phyloP scores from a whole-genome alignment of 192 early-diverging fungal species.

The Lobulomyces angularis region DNA sequence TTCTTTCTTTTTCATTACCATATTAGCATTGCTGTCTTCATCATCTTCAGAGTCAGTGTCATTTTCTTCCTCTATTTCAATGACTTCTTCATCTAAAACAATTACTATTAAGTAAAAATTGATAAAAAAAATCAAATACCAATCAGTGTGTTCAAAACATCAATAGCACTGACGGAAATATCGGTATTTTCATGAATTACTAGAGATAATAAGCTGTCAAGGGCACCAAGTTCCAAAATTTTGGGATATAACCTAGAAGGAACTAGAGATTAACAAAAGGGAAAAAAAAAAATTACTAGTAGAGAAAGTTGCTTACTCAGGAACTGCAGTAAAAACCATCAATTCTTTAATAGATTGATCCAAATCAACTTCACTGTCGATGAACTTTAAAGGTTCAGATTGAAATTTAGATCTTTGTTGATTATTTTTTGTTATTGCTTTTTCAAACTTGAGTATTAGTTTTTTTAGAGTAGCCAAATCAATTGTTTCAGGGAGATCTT shows the following conservation, averaged over 20 bases:
- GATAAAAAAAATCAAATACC: no score
- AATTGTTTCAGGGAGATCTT: constrained; percentile 45
- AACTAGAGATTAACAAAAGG: no score
- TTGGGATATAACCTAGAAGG: constrained; percentile 61
- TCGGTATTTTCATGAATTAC: constrained; percentile 91
- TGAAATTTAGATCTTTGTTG: constrained; percentile 69
- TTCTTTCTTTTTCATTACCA: not conserved
- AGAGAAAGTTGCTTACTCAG: no score
- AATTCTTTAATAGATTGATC: constrained; percentile 79
- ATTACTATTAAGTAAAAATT: constrained; percentile 67
- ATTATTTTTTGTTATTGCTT: constrained; percentile 75
- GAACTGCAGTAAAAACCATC: constrained; percentile 60
- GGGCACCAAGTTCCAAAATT: constrained; percentile 54
- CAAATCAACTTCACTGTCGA: constrained; percentile 90
- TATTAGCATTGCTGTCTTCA: constrained; percentile 54
- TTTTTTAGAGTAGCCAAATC: constrained; percentile 56
- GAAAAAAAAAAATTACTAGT: no score
- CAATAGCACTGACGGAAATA: constrained; percentile 71
- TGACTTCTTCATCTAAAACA: constrained; percentile 39
- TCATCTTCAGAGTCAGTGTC: constrained; percentile 41
- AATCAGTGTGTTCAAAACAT: constrained; percentile 79
- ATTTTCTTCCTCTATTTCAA: constrained; percentile 40
- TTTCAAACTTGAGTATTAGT: constrained; percentile 73
- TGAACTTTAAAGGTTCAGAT: constrained; percentile 67
- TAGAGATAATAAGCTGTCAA: constrained; percentile 56